Evolutionary conservation across 148 eudicot species (phyloP).

Genomic region (Tetragonia tetragonoides): DNA sequence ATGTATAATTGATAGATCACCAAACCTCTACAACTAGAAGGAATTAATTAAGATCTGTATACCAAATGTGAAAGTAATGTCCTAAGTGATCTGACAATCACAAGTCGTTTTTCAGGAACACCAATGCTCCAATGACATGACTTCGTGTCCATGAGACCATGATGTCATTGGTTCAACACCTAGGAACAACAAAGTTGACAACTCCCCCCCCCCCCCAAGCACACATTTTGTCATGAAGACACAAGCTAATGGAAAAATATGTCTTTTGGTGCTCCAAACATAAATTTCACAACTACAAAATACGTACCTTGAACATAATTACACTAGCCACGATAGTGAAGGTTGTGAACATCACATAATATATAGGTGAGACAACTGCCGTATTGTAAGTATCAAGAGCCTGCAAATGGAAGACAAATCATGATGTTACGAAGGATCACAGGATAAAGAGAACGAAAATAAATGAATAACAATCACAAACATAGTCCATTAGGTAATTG

Average conservation of each 20-base stretch:
- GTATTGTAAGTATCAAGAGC: slow-evolving; percentile 52
- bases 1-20: no score
- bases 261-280: not conserved
- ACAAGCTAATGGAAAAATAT: not conserved
- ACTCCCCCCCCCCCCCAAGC: no score
- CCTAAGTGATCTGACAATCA: no score
- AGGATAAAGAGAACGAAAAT: not conserved
- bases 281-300: not conserved
- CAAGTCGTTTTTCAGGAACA: no score
- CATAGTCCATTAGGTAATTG: not conserved
- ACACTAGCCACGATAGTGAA: slow-evolving; percentile 57
- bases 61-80: no score
- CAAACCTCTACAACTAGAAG: no score
- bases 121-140: no score
- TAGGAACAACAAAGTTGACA: no score
- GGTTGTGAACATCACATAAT: slow-evolving; percentile 61
- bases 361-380: slow-evolving; percentile 56
- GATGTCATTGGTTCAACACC: no score
- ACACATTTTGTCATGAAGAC: not conserved
- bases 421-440: not conserved
- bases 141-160: no score
- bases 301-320: slow-evolving; percentile 55
- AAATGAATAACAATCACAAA: not conserved
- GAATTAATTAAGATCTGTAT: no score
- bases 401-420: slow-evolving; percentile 25